These are phyloP conservation scores for Tillandsia fasciculata DNA, from an alignment of 176 grass and related monocot species.

Conservation along the genomic window DNA sequence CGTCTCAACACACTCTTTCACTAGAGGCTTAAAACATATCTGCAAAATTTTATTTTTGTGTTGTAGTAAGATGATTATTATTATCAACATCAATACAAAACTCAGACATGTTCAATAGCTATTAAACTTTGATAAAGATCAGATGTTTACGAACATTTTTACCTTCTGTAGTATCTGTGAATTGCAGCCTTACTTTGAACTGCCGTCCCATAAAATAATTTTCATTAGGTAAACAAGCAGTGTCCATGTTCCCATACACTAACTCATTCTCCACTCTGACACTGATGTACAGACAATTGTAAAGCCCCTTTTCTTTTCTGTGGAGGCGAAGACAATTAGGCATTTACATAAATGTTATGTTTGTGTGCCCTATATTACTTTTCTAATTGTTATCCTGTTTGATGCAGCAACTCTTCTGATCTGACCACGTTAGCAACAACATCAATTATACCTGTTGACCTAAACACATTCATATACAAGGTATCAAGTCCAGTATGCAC, in stretches of 20 bases:
- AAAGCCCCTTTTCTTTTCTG: not conserved
- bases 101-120: no score
- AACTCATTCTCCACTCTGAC: no score
- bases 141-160: no score
- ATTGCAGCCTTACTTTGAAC: no score
- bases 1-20: not conserved
- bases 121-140: no score
- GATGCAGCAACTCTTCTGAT: constrained; percentile 59
- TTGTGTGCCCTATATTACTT: not conserved
- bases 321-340: not conserved
- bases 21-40: not conserved
- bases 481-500: constrained; percentile 25
- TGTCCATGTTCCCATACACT: no score
- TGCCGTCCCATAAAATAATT: no score
- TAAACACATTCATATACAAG: constrained; percentile 90
- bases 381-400: constrained; percentile 12
- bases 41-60: no score
- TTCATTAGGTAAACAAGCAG: no score
- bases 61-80: no score
- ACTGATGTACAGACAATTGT: not conserved
- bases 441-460: constrained; percentile 71
- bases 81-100: no score
- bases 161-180: no score
- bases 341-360: not conserved
- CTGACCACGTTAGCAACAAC: constrained; percentile 67